Conservation (phyloP, 768 basidiomycete species). For the Trichaptum fuscoviolaceum region DNA sequence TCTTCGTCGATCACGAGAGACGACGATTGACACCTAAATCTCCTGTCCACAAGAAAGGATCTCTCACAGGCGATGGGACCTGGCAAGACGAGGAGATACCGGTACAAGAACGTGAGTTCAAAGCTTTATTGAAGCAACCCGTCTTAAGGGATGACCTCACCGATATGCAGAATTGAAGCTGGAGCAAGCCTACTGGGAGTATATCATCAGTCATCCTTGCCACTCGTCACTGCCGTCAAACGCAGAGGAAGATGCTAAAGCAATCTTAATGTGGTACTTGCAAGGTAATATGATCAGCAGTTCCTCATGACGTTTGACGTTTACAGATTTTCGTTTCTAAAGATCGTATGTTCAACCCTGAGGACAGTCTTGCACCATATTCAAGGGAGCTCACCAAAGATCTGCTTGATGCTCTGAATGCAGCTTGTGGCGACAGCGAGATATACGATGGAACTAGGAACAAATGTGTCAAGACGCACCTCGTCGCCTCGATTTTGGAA, state of each 20-base stretch:
- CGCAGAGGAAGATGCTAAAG: constrained; percentile 10
- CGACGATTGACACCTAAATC: background rate
- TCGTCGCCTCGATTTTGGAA: constrained; percentile 7
- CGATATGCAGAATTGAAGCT: constrained; percentile 3
- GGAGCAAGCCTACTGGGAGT: constrained; percentile 8
- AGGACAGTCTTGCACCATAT: constrained; percentile 10
- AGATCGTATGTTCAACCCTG: constrained; percentile 9
- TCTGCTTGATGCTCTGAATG: constrained; percentile 2
- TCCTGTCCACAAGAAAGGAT: background rate
- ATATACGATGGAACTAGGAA: constrained; percentile 3
- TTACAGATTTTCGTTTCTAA: background rate
- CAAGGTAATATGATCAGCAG: constrained; percentile 1
- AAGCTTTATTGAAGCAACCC: background rate
- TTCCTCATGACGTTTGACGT: background rate
- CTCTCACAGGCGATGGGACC: background rate
- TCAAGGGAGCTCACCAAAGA: constrained; percentile 10
- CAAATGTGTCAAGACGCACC: constrained; percentile 7
- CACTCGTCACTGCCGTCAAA: background rate
- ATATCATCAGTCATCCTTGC: constrained; percentile 7
- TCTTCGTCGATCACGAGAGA: background rate
- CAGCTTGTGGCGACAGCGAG: background rate
- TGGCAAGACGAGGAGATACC: background rate
- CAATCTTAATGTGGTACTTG: constrained; percentile 5
- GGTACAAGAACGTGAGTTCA: background rate
- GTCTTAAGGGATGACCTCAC: background rate